Evolutionary conservation across 345 rosid genomes (phyloP), one percentile per base, ranked within the genome.

Genomic region (Populus alba): DNA sequence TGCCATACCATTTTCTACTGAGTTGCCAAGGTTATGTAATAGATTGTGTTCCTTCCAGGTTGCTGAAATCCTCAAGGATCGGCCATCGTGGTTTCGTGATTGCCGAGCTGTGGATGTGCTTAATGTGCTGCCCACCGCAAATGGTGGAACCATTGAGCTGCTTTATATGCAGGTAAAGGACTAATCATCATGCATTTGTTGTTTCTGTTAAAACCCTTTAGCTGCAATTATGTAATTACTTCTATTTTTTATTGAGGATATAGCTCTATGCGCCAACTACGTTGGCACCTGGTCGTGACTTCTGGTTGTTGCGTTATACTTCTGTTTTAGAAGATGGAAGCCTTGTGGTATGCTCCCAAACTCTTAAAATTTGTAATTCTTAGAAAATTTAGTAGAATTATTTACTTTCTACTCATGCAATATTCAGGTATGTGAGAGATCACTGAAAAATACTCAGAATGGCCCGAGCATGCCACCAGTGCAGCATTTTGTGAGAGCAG

Each of bases 111-210:
- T 94, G 89, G 99, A 97, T 87, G 92, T 92, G 71, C 86, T 97
- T 85, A 94, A 91, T 67, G 98, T 92, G 92, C 86, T 97, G 94
- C 99, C 99, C 27, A 92, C 99, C 22, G 92, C 99, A 66, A 94
- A 90, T 79, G 98, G 99, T 87, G 99, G 99, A 92, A 97, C 99
- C 87, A 88, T 97, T 81, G 99, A 93, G 91, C 92, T 97, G 90
- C 92, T 97, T 71, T 97, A 97, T 84, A 92, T 94, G 99, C 98
- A 96, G 97, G 99, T 96, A 67, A 57, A 63, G 45, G 71, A 20
- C 20, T 16, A 38, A 70, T 43, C 72, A 70, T 66, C 15, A 29
- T 6, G 22, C 41, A 29, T 16, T 38, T 76, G 31, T 20, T 4
- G n/a, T 78, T 4, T 70, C 47, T 31, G 33, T 23, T 66, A 35